Evolutionary conservation across 768 basidiomycete genomes (phyloP).

Genomic region (Tricholoma bakamatsutake): DNA sequence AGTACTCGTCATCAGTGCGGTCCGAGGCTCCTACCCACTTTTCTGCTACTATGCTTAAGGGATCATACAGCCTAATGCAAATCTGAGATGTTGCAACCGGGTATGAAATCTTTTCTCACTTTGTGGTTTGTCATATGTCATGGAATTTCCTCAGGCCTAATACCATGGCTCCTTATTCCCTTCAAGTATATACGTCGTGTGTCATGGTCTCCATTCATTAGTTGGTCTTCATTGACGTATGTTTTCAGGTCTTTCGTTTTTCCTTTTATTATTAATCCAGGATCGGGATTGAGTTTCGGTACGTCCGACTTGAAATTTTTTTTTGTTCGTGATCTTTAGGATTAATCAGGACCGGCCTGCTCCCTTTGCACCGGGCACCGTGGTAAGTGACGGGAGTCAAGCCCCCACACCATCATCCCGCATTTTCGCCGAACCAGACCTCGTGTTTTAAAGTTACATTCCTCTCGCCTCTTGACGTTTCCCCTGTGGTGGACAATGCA

Average conservation of each 20-base stretch:
- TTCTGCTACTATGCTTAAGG: neutral
- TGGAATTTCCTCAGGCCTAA: constrained; percentile 37
- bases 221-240: neutral
- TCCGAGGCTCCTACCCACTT: neutral
- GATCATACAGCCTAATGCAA: constrained; percentile 36
- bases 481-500: constrained; percentile 37
- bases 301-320: constrained; percentile 15
- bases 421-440: constrained; percentile 27
- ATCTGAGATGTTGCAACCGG: constrained; percentile 32
- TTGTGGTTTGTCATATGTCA: neutral
- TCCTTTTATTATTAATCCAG: constrained; percentile 47
- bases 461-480: constrained; percentile 36
- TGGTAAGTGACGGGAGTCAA: constrained; percentile 50
- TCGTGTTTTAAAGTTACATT: constrained; percentile 49
- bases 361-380: constrained; percentile 53
- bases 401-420: constrained; percentile 47
- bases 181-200: constrained; percentile 59
- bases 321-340: neutral
- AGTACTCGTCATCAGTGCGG: constrained; percentile 34
- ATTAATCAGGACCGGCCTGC: constrained; percentile 46
- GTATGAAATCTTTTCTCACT: constrained; percentile 19
- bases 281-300: constrained; percentile 42
- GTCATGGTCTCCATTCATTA: constrained; percentile 13
- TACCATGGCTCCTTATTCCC: constrained; percentile 49
- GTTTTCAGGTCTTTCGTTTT: constrained; percentile 38